A percentile compares a stretch with the other conserved stretches of the same genome.
phyloP scores from a whole-genome alignment of 345 rosid genomes.

The Hibiscus tridactylites region DNA sequence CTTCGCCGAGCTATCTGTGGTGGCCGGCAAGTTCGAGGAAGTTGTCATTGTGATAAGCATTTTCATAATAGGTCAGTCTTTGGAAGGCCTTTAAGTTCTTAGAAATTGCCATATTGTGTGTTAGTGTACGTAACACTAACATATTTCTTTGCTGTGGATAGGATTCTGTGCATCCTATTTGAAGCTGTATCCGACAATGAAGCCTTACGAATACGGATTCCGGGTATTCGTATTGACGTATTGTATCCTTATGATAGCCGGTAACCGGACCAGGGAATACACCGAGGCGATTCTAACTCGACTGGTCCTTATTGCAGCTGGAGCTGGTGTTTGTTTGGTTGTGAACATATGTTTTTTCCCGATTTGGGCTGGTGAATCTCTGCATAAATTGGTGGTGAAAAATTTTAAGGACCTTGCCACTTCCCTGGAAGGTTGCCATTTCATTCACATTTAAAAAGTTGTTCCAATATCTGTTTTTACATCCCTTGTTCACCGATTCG shows the following conservation, averaged over 20 bases:
- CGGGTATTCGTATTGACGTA: constrained; percentile 84
- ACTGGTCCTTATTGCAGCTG: constrained; percentile 66
- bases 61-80: constrained; percentile 43
- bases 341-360: constrained; percentile 81
- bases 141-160: constrained; percentile 17
- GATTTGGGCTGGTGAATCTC: constrained; percentile 94
- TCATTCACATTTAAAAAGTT: neutral
- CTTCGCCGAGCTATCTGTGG: constrained; percentile 49
- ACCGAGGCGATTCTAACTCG: constrained; percentile 53
- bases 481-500: neutral
- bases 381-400: constrained; percentile 69
- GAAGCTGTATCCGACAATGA: constrained; percentile 73
- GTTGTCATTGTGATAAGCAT: constrained; percentile 55
- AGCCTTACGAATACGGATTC: constrained; percentile 84
- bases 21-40: constrained; percentile 64
- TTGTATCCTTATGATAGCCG: constrained; percentile 65
- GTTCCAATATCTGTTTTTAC: too few species aligned
- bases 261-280: constrained; percentile 69
- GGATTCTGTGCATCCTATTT: constrained; percentile 62
- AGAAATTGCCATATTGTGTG: too few species aligned
- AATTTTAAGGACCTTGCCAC: constrained; percentile 69
- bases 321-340: constrained; percentile 50
- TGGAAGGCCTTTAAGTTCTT: too few species aligned
- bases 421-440: constrained; percentile 71
- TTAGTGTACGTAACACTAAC: too few species aligned